Percentiles rank a stretch among this genome's conserved stretches.
Conservation (phyloP, 1,284 basidiomycete species). For the Sanghuangporus sanghuang region DNA sequence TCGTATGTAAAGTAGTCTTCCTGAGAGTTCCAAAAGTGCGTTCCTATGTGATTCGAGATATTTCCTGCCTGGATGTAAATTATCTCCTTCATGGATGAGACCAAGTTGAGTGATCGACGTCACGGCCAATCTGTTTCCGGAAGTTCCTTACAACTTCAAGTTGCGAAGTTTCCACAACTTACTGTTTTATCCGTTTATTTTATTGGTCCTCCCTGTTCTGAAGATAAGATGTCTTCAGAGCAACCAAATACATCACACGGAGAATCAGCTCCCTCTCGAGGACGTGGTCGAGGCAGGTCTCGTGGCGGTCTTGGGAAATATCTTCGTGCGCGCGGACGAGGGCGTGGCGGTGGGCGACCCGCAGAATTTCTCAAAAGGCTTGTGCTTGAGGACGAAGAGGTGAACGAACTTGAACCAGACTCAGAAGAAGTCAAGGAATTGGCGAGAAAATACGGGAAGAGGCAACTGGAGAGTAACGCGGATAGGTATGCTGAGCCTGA, state of each 20-base stretch:
- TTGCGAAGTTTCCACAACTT: background rate
- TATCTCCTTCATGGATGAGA: slow-evolving; percentile 60
- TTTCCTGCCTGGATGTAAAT: slow-evolving; percentile 70
- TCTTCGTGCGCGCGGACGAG: slow-evolving; percentile 18
- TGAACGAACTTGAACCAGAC: slow-evolving; percentile 34
- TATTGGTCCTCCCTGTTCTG: background rate
- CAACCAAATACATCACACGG: background rate
- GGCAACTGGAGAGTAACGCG: slow-evolving; percentile 59
- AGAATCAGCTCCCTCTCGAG: background rate
- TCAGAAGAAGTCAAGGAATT: slow-evolving; percentile 45
- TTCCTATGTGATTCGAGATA: slow-evolving; percentile 60
- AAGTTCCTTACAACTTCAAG: background rate
- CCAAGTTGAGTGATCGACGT: background rate
- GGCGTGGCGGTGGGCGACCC: slow-evolving; percentile 15
- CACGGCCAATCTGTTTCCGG: background rate
- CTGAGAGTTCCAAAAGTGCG: slow-evolving; percentile 80
- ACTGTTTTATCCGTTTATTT: background rate
- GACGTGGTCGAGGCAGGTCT: slow-evolving; percentile 16
- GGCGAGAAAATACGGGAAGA: slow-evolving; percentile 44
- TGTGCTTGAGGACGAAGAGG: slow-evolving; percentile 51
- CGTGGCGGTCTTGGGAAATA: slow-evolving; percentile 21
- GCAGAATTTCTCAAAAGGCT: slow-evolving; percentile 46
- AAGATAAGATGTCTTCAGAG: background rate
- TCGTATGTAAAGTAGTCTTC: slow-evolving; percentile 59
- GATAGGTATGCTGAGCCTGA: slow-evolving; percentile 68